phyloP scores from a whole-genome alignment of 139 green algal genomes.

The Mesotaenium endlicherianum region DNA sequence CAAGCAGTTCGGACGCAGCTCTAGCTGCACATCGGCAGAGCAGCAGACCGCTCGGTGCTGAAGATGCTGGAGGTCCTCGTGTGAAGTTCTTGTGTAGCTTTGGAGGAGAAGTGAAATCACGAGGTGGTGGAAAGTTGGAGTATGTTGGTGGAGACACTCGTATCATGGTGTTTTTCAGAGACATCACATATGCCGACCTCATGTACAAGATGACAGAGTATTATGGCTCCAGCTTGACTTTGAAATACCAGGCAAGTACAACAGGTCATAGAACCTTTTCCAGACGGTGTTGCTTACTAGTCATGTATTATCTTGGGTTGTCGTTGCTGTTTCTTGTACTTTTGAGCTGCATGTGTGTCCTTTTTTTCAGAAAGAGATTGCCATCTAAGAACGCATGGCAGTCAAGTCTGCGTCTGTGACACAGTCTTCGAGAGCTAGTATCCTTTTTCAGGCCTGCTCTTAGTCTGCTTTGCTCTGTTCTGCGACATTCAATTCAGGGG shows the following conservation, averaged over 20 bases:
- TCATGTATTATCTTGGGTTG: not conserved
- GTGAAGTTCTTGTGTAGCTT: conserved; percentile 44
- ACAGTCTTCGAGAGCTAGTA: no score
- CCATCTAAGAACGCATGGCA: no score
- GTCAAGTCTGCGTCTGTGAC: no score
- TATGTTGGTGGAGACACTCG: conserved; percentile 48
- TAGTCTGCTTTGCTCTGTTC: no score
- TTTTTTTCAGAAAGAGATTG: no score
- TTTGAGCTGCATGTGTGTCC: not conserved
- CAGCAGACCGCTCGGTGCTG: no score
- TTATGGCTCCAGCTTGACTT: conserved; percentile 13
- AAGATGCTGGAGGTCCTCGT: not conserved
- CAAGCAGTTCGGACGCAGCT: no score
- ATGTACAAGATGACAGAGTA: conserved; percentile 32
- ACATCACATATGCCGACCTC: conserved; percentile 31
- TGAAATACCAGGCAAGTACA: conserved; percentile 37
- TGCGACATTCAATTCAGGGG: no score
- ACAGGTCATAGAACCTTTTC: not conserved
- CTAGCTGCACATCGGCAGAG: no score
- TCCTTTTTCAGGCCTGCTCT: no score
- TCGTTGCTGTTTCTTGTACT: not conserved
- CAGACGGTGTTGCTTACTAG: not conserved
- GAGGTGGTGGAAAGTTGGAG: not conserved
- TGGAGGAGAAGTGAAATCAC: not conserved
- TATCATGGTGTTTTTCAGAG: not conserved